Base-by-base conservation (phyloP, 192 early-diverging fungal species). In the Podila horticola region DNA sequence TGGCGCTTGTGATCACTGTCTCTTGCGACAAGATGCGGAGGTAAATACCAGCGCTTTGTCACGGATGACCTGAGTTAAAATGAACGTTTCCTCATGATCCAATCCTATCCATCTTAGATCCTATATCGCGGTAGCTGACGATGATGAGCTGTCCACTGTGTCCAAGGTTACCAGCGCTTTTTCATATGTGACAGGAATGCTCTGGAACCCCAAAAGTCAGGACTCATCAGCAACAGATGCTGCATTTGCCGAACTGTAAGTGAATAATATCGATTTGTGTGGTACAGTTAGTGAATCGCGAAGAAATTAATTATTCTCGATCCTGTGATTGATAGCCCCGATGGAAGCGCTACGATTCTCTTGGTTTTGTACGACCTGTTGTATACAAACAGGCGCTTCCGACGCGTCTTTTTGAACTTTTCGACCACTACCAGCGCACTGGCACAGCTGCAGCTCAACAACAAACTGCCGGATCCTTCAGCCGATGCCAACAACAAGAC, bases 321-420 rank as follows among this genome's bases (percentile, higher is more conserved):
- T 17, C 41, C 41, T 17, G 4, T 45, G 13, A 12, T 45, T 15
- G 41, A 45, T 31, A 90, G 88, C 12, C 88, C 88, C 28, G 74
- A 86, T 29, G 62, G 72, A 26, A 76, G 85, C 50, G 52, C 83
- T 10, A 74, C 86, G 2, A 64, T 88, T 19, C 66, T 90, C 11
- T 31, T 90, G 20, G 48, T 77, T 7, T 69, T 88, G 33, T 88
- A 88, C 59, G 88, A 90, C 13, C 67, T 90, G 17, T 41, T 88
- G 10, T 75, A 87, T 61, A 82, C 65, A 15, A 90, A 90, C 59
- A 62, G 70, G 30, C 63, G 50, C 15, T 86, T 90, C 57, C 60
- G 83, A 11, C 11, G 22, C 12, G 33, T 70, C 4, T 79, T 85
- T 13, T 17, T 84, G 28, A 63, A 69, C 41, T 71, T 65, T 34